These are phyloP conservation scores for Colletotrichum chlorophyti DNA, from an alignment of 2,329 filamentous ascomycete genomes.

Conservation along the genomic window DNA sequence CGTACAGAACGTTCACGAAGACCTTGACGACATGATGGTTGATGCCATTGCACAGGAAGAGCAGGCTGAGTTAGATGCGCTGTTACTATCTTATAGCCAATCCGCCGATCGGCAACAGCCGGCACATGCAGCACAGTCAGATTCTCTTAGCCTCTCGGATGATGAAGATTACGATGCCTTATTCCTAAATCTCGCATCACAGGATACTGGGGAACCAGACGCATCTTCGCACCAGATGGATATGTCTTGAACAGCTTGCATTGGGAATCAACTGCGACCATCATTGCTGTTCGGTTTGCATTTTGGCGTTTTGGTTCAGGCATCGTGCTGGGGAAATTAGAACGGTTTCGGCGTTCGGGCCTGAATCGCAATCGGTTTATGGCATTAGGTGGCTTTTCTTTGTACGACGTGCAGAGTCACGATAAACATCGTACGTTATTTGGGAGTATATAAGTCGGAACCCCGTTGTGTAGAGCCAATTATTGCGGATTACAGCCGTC, in stretches of 20 bases:
- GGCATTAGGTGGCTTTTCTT: not conserved
- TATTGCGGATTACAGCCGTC: conserved; percentile 70
- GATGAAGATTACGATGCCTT: conserved; percentile 68
- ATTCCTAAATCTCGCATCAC: conserved; percentile 70
- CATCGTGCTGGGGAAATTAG: not conserved
- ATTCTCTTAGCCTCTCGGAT: conserved; percentile 47
- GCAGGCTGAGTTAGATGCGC: conserved; percentile 63
- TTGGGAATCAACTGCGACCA: not conserved
- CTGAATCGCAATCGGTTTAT: not conserved
- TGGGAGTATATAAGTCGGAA: conserved; percentile 32
- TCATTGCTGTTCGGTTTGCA: conserved; percentile 1
- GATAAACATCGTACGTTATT: conserved; percentile 14
- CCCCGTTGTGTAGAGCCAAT: conserved; percentile 35
- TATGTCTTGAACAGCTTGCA: conserved; percentile 42
- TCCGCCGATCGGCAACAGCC: conserved; percentile 29
- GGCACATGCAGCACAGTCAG: conserved; percentile 38
- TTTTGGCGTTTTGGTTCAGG: conserved; percentile 3
- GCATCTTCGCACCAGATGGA: conserved; percentile 52
- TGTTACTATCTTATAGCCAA: conserved; percentile 57
- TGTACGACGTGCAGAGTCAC: conserved; percentile 4
- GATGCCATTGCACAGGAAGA: conserved; percentile 59
- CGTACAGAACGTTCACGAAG: conserved; percentile 25
- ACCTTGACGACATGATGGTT: conserved; percentile 58
- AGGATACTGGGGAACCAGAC: conserved; percentile 39
- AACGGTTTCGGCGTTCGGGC: not conserved